Evolutionary conservation across 1,284 basidiomycete genomes (phyloP).

Genomic region (Sanguinoderma infundibulare): DNA sequence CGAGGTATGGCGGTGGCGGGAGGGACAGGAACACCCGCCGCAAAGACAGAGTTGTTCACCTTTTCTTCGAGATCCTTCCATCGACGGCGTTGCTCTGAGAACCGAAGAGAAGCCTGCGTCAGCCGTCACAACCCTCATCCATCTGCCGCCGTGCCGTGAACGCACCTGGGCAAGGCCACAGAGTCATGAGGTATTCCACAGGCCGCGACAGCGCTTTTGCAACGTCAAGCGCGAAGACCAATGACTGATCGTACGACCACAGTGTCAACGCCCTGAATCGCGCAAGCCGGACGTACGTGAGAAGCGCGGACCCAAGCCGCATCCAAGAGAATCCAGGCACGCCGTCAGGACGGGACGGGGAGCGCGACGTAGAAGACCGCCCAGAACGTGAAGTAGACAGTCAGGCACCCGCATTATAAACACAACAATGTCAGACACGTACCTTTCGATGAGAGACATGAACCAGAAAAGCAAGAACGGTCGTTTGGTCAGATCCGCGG

Average conservation of each 20-base stretch:
- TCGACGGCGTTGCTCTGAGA: constrained; percentile 55
- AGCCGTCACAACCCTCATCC: neutral
- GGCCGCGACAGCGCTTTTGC: constrained; percentile 64
- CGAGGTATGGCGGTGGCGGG: constrained; percentile 15
- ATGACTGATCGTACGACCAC: constrained; percentile 64
- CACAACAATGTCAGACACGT: constrained; percentile 21
- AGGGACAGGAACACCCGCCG: constrained; percentile 46
- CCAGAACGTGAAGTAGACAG: neutral
- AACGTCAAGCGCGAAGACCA: constrained; percentile 68
- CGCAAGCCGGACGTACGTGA: constrained; percentile 7
- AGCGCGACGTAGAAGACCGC: neutral
- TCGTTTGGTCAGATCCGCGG: constrained; percentile 46
- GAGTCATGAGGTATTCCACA: constrained; percentile 64
- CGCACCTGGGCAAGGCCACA: constrained; percentile 74
- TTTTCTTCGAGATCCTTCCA: constrained; percentile 52
- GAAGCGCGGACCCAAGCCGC: constrained; percentile 1
- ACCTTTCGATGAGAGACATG: constrained; percentile 74
- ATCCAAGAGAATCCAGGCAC: constrained; percentile 2
- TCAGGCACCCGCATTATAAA: constrained; percentile 19
- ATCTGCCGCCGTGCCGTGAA: neutral
- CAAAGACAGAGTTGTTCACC: constrained; percentile 51
- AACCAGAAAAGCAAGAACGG: constrained; percentile 82
- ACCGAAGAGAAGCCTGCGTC: neutral
- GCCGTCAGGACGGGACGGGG: constrained; percentile 1
- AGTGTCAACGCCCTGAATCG: constrained; percentile 57